Conservation (phyloP, 768 basidiomycete genomes). For the Psilocybe cyanescens region DNA sequence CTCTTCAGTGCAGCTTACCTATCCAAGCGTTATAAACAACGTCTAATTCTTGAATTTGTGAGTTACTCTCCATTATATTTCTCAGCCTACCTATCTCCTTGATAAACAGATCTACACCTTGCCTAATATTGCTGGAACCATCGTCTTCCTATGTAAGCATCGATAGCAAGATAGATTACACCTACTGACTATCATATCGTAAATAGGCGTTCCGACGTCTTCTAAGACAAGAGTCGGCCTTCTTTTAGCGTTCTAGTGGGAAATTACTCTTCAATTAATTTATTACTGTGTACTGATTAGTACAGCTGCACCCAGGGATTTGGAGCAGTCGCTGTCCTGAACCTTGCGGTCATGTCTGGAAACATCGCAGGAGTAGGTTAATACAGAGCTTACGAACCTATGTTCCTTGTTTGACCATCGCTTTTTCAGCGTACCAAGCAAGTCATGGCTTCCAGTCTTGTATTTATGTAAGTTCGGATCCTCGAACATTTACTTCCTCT, state of each 20-base stretch:
- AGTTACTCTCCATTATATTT: conserved; percentile 10
- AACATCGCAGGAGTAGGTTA: conserved; percentile 45
- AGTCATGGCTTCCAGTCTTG: conserved; percentile 48
- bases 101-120: conserved; percentile 42
- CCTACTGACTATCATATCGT: neutral
- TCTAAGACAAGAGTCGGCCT: conserved; percentile 47
- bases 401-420: neutral
- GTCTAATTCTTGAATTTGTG: conserved; percentile 47
- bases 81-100: neutral
- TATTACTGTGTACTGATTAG: neutral
- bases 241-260: conserved; percentile 52
- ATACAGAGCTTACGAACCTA: neutral
- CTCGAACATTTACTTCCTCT: neutral
- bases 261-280: neutral
- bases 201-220: conserved; percentile 40
- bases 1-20: conserved; percentile 47
- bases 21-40: conserved; percentile 46
- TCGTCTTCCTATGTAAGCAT: conserved; percentile 44
- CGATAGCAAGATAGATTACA: neutral
- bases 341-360: conserved; percentile 49
- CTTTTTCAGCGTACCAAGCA: conserved; percentile 47
- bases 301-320: conserved; percentile 48
- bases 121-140: conserved; percentile 52
- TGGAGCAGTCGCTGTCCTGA: conserved; percentile 49
- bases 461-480: conserved; percentile 41